phyloP scores from a whole-genome alignment of 2,329 filamentous ascomycete genomes.

The Laburnicola sp. region DNA sequence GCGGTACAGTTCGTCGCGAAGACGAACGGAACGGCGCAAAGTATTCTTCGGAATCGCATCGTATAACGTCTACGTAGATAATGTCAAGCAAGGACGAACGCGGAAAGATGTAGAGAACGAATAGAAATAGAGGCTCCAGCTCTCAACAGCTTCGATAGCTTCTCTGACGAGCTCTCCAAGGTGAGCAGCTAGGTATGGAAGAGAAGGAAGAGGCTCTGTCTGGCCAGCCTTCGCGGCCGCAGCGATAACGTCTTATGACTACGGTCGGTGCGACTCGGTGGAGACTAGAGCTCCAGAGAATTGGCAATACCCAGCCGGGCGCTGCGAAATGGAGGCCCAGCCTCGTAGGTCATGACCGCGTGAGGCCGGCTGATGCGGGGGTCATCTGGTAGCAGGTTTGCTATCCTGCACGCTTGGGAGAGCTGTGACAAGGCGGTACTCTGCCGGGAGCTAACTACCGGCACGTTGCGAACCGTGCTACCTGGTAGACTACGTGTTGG shows the following conservation, averaged over 20 bases:
- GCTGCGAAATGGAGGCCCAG: slow-evolving; percentile 33
- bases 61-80: not conserved
- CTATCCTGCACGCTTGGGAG: slow-evolving; percentile 1
- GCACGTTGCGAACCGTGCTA: not conserved
- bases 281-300: slow-evolving; percentile 26
- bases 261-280: slow-evolving; percentile 23
- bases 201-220: slow-evolving; percentile 11
- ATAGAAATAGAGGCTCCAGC: not conserved
- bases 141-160: slow-evolving; percentile 7
- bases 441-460: slow-evolving; percentile 13
- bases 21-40: slow-evolving; percentile 15
- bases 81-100: not conserved
- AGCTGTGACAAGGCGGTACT: not conserved
- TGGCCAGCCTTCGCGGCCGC: slow-evolving; percentile 12
- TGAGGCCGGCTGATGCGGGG: slow-evolving; percentile 22
- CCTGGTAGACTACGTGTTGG: slow-evolving; percentile 2
- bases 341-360: slow-evolving; percentile 38
- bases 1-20: slow-evolving; percentile 25
- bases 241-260: slow-evolving; percentile 30
- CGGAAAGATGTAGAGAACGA: not conserved
- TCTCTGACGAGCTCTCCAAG: slow-evolving; percentile 2
- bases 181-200: not conserved
- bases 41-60: slow-evolving; percentile 23
- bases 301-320: slow-evolving; percentile 30
- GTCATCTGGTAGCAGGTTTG: not conserved